These are phyloP conservation scores for Yarrowia yakushimensis DNA, from an alignment of 805 yeast genomes.

Conservation along the genomic window DNA sequence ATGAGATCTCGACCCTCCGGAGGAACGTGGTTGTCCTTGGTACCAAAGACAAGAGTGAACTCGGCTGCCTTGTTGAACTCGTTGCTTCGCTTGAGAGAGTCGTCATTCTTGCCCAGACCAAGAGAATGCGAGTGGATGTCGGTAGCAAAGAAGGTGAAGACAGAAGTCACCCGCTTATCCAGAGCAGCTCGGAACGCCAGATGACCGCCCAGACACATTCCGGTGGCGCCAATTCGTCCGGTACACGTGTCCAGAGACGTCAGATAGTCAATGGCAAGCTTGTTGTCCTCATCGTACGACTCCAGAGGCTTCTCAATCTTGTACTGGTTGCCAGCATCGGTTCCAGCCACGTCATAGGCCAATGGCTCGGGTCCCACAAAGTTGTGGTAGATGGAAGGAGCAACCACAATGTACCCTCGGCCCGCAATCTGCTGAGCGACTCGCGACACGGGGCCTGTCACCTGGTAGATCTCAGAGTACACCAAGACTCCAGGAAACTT, in stretches of 20 bases:
- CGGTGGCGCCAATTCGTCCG: constrained; percentile 75
- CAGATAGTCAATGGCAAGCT: constrained; percentile 60
- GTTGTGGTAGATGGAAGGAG: constrained; percentile 77
- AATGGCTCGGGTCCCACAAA: constrained; percentile 61
- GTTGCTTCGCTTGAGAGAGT: constrained; percentile 55
- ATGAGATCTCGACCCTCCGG: constrained; percentile 72
- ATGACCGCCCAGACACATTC: constrained; percentile 87
- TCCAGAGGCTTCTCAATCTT: constrained; percentile 63
- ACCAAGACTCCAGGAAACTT: constrained; percentile 79
- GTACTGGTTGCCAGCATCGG: constrained; percentile 67
- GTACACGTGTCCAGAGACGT: constrained; percentile 56
- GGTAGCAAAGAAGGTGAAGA: constrained; percentile 76
- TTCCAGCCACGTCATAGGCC: constrained; percentile 67
- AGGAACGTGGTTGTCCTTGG: constrained; percentile 76
- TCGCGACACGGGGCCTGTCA: constrained; percentile 71
- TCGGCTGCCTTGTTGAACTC: constrained; percentile 49
- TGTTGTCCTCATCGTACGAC: constrained; percentile 74
- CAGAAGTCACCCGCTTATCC: constrained; percentile 60
- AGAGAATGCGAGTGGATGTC: constrained; percentile 68
- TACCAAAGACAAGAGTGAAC: constrained; percentile 65
- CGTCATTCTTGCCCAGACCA: constrained; percentile 63
- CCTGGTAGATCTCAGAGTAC: constrained; percentile 73
- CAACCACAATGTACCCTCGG: constrained; percentile 74
- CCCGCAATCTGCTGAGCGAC: constrained; percentile 76
- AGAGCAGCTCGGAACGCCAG: constrained; percentile 67